Base-by-base conservation (phyloP, 257 asterid genomes). In the Plantago elongata region DNA sequence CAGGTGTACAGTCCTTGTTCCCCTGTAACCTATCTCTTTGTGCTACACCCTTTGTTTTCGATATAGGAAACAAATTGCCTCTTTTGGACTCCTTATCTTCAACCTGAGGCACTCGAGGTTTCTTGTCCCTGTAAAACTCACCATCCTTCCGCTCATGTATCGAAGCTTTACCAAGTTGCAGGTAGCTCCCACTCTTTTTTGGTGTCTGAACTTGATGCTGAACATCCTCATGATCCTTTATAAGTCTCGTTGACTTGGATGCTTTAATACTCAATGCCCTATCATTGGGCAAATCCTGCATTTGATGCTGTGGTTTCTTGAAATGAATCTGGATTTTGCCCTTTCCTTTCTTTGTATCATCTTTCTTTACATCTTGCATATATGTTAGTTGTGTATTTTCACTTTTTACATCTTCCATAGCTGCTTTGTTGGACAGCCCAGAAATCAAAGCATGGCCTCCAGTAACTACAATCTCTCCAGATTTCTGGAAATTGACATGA, bases 51-150 rank as follows among this genome's bases (percentile, higher is more conserved):
- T 69, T 72, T 54, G 77, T 61, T 69, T 69, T 79, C 37, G 61
- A 45, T 50, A 74, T 66, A 70, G 73, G 74, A 47, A 62, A 75
- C 51, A 18, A 63, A 45, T 74, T 69, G 62, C 57, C 52, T 63
- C 70, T 64, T 58, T 71, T 73, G 62, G 73, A 67, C 71, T 68
- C 88, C 42, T 76, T 74, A 29, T 77, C 84, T 48, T 76, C 93
- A 76, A 64, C 54, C 60, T 77, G 82, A 54, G 78, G 77, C 62
- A 67, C 72, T 75, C 74, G 72, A 29, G 70, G 51, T 68, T 81
- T 90, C 78, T 82, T 79, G 16, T 72, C 77, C 69, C 79, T 81
- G 60, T 71, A 77, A 66, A 75, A 64, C 71, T 74, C 89, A 76
- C 74, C 69, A 61, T 75, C 72, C 18, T 64, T 67, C 66, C 78